Base-by-base conservation (phyloP, 2,329 filamentous ascomycete genomes). In the Microthyrium microscopicum region DNA sequence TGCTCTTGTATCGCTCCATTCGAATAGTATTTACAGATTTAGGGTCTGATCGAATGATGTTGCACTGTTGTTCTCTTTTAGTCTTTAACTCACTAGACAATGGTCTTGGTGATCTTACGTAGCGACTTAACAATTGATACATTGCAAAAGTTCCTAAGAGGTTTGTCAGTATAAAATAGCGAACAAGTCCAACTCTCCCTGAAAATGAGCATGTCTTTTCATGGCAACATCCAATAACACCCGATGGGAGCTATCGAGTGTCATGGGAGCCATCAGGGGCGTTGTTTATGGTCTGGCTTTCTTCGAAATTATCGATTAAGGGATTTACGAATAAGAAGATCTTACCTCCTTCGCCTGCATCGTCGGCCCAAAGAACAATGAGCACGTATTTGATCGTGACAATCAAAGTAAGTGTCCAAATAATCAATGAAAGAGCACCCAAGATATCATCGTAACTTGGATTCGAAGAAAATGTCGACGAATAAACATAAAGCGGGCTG, bases 371-470 rank as follows among this genome's bases (percentile, higher is more conserved):
- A 4, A 80, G 53, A 24, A 80, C 66, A 45, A 80, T 68, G 39
- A 76, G 57, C 25, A 73, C 60, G 45, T 80, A 80, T 54, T 80
- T 80, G 37, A 77, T 42, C 0, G 72, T 77, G 22, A 80, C 73
- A 54, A 80, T 76, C 39, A 78, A 54, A 17, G 70, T 75, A 21
- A 80, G 52, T 0, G 72, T 68, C 75, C 74, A 80, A 29, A 80
- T 66, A 39, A 80, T 69, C 27, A 80, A 63, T 3, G 74, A 79
- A 2, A 79, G 55, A 0, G 69, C 73, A 29, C 74, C 70, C 29
- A 77, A 57, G 3, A 80, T 57, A 42, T 77, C 68, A 16, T 68
- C 58, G 42, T 66, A 64, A 5, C 54, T 58, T 0, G 73, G 73
- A 12, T 62, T 53, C 3, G 56, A 52, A 18, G 61, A 57, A 44